A percentile compares a stretch with the other conserved stretches of the same genome.
These are phyloP conservation scores for Tausonia pullulans DNA, from an alignment of 1,284 basidiomycete genomes.

Conservation along the genomic window DNA sequence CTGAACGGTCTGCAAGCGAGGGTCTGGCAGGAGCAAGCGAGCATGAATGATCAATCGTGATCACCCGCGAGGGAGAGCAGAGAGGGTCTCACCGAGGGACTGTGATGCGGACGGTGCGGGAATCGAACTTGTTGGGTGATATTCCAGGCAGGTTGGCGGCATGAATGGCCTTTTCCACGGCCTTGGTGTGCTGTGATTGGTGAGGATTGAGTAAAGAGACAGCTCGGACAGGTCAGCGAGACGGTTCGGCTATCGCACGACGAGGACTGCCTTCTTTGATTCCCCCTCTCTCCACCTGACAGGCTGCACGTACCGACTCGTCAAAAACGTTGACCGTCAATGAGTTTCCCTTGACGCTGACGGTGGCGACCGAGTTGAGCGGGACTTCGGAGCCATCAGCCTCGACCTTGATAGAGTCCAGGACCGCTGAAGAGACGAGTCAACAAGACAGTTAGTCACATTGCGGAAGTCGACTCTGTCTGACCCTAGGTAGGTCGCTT, in stretches of 20 bases:
- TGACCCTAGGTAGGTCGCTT: neutral
- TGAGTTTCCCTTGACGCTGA: slow-evolving; percentile 7
- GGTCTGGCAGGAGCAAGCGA: neutral
- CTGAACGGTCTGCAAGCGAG: slow-evolving; percentile 1
- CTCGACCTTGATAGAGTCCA: slow-evolving; percentile 6
- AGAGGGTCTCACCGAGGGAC: slow-evolving; percentile 1
- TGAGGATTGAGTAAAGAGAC: neutral
- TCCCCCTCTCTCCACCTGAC: no score
- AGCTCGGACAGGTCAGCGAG: neutral
- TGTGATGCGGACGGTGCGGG: slow-evolving; percentile 9
- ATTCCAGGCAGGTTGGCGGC: slow-evolving; percentile 12
- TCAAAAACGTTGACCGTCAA: slow-evolving; percentile 14
- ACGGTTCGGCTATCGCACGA: neutral
- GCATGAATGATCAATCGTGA: neutral
- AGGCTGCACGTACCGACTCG: neutral
- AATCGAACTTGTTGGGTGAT: slow-evolving; percentile 8
- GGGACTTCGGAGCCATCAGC: slow-evolving; percentile 6
- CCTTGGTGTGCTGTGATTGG: slow-evolving; percentile 13
- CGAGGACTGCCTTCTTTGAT: no score
- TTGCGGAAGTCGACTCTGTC: neutral
- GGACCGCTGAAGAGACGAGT: neutral
- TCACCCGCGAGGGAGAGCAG: neutral
- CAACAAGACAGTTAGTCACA: neutral
- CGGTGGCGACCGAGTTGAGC: slow-evolving; percentile 9
- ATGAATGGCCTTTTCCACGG: slow-evolving; percentile 10